Conservation (phyloP, 2,329 filamentous ascomycete species). For the Hymenoscyphus albidus region DNA sequence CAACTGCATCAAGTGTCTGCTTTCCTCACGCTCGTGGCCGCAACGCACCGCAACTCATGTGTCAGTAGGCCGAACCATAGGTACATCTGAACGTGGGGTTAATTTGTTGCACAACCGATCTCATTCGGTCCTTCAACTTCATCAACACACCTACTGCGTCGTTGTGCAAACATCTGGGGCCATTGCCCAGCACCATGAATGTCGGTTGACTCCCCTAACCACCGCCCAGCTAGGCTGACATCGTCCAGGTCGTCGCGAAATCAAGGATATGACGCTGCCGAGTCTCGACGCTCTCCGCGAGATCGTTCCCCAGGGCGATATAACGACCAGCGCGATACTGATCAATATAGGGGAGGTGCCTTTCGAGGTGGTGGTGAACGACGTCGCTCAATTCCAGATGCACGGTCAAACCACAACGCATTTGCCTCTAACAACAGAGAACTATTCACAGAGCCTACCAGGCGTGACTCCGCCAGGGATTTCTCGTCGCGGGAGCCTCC, state of each 20-base stretch:
- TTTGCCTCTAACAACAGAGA: slow-evolving; percentile 60
- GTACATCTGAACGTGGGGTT: slow-evolving; percentile 9
- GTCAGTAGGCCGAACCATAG: slow-evolving; percentile 5
- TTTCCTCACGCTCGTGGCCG: slow-evolving; percentile 6
- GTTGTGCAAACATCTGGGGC: slow-evolving; percentile 17
- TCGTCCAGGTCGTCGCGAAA: slow-evolving; percentile 34
- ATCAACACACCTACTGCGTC: slow-evolving; percentile 1
- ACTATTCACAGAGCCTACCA: slow-evolving; percentile 47
- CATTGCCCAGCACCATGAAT: slow-evolving; percentile 34
- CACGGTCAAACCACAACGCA: slow-evolving; percentile 41
- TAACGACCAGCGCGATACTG: slow-evolving; percentile 28
- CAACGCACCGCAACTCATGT: slow-evolving; percentile 6
- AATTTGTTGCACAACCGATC: slow-evolving; percentile 8
- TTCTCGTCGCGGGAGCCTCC: slow-evolving; percentile 65
- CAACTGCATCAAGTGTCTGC: not conserved
- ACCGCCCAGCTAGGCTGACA: slow-evolving; percentile 17
- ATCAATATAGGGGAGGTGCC: slow-evolving; percentile 31
- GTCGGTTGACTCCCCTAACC: slow-evolving; percentile 17
- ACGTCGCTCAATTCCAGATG: slow-evolving; percentile 31
- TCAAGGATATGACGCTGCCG: slow-evolving; percentile 36
- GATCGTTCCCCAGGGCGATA: slow-evolving; percentile 38
- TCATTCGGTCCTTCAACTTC: not conserved
- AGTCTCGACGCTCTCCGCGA: slow-evolving; percentile 40
- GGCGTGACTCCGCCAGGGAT: slow-evolving; percentile 31
- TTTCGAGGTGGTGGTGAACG: slow-evolving; percentile 30